Evolutionary conservation across 2,329 filamentous ascomycete genomes (phyloP).

Genomic region (Aureobasidium subglaciale): DNA sequence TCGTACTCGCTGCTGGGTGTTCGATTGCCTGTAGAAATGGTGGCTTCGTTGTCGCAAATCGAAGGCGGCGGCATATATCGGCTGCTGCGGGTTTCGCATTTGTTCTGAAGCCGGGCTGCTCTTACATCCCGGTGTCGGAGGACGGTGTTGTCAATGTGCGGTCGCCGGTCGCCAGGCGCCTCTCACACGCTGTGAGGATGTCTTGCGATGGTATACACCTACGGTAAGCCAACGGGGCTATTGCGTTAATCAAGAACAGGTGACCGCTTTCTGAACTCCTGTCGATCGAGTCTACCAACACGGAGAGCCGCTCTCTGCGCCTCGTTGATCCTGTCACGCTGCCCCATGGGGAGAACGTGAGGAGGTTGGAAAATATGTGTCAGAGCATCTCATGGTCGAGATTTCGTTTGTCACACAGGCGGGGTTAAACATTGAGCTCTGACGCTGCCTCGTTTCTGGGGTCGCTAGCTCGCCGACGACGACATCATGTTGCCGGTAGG

Average conservation of each 20-base stretch:
- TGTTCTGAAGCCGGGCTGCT: background rate
- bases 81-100: background rate
- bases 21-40: too few relatives aligned
- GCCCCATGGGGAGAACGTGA: conserved; percentile 13
- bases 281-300: background rate
- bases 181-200: background rate
- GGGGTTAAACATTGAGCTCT: conserved; percentile 1
- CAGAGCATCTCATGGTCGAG: background rate
- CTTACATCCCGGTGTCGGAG: background rate
- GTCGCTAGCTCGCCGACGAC: background rate
- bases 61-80: background rate
- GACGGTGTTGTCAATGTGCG: background rate
- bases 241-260: too few relatives aligned
- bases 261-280: background rate
- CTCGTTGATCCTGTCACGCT: background rate
- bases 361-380: conserved; percentile 9
- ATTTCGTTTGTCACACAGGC: conserved; percentile 10
- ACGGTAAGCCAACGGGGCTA: too few relatives aligned
- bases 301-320: background rate
- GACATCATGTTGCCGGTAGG: background rate
- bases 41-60: background rate
- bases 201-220: background rate
- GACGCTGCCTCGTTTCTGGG: conserved; percentile 1
- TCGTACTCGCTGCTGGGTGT: too few relatives aligned
- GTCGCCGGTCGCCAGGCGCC: background rate